phyloP scores from a whole-genome alignment of 345 rosid species.

The Erodium maritimum region DNA sequence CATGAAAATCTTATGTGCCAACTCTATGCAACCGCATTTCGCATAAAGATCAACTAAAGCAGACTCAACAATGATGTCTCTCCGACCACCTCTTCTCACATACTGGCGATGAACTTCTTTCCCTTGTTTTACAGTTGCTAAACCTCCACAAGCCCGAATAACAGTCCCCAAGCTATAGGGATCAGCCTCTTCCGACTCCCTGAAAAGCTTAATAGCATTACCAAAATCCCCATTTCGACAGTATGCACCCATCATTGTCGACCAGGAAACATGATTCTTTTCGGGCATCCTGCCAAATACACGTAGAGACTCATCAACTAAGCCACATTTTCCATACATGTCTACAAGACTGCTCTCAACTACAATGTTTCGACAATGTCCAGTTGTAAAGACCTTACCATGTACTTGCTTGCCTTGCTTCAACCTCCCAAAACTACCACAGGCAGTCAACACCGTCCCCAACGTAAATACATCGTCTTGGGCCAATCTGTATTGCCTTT shows the following conservation, averaged over 20 bases:
- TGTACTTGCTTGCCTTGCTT: conserved; percentile 78
- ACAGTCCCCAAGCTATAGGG: conserved; percentile 76
- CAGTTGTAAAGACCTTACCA: conserved; percentile 40
- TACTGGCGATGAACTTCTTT: conserved; percentile 89
- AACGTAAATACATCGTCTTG: conserved; percentile 57
- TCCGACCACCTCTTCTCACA: conserved; percentile 56
- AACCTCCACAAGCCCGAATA: conserved; percentile 76
- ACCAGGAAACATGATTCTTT: conserved; percentile 69
- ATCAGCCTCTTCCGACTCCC: conserved; percentile 40
- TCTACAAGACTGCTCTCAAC: conserved; percentile 80
- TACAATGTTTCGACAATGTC: conserved; percentile 43
- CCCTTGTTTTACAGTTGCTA: conserved; percentile 60
- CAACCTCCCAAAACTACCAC: conserved; percentile 58
- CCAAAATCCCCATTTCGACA: conserved; percentile 60
- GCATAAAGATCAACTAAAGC: conserved; percentile 87
- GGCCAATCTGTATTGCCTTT: conserved; percentile 20
- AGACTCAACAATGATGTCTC: conserved; percentile 69
- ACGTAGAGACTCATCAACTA: conserved; percentile 35
- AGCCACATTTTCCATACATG: conserved; percentile 88
- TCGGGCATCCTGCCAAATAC: conserved; percentile 57
- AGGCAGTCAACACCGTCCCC: conserved; percentile 69
- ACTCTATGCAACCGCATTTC: conserved; percentile 66
- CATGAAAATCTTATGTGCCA: conserved; percentile 36
- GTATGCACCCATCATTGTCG: conserved; percentile 71
- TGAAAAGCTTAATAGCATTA: conserved; percentile 49